Evolutionary conservation across 139 green algal species (phyloP).

Genomic region (Choricystis sp.): DNA sequence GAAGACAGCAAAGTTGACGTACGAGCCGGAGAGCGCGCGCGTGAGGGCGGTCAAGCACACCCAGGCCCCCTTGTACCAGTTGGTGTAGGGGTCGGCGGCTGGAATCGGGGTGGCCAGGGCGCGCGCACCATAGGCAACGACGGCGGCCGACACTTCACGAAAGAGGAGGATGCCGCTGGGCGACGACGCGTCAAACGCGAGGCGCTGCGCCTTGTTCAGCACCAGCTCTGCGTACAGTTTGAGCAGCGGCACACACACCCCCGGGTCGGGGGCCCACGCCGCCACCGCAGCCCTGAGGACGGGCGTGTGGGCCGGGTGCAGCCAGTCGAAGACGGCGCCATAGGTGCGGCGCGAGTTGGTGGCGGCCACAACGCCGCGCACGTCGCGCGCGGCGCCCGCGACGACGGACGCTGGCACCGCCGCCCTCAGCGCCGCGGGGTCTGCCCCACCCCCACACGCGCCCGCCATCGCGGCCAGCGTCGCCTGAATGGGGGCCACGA

Average conservation of each 20-base stretch:
- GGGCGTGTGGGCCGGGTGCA: conserved; percentile 82
- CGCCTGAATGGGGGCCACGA: conserved; percentile 78
- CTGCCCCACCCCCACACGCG: conserved; percentile 20
- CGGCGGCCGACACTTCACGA: conserved; percentile 51
- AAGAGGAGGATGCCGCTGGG: conserved; percentile 93
- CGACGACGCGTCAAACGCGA: conserved; percentile 86
- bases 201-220: conserved; percentile 89
- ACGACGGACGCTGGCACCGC: conserved; percentile 43
- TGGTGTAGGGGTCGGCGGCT: conserved; percentile 38
- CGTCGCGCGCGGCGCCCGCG: conserved; percentile 79
- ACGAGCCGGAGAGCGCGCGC: conserved; percentile 76
- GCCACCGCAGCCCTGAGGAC: conserved; percentile 63
- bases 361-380: conserved; percentile 78
- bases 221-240: conserved; percentile 96
- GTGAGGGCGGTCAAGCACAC: conserved; percentile 66
- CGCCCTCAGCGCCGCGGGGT: conserved; percentile 24
- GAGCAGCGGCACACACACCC: conserved; percentile 57
- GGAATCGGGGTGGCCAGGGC: conserved; percentile 22
- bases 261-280: conserved; percentile 61
- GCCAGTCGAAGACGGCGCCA: conserved; percentile 86
- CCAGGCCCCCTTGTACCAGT: conserved; percentile 92
- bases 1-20: conserved; percentile 99
- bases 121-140: conserved; percentile 65
- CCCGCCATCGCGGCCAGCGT: conserved; percentile 9
- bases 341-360: conserved; percentile 68